Base-by-base conservation (phyloP, 305 asterid genomes). In the Fraxinus nigra region DNA sequence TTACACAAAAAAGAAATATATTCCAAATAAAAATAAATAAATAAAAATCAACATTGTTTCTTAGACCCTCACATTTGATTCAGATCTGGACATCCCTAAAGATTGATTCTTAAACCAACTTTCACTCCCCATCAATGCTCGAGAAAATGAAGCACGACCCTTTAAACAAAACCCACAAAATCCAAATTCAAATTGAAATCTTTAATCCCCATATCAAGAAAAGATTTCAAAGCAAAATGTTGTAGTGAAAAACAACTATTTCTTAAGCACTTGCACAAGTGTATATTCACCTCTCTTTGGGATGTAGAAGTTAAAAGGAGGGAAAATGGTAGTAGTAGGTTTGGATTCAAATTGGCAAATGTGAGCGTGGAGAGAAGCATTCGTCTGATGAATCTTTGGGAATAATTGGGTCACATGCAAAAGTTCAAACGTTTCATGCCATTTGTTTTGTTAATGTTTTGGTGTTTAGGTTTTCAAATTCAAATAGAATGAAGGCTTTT, bases 31-130 rank as follows among this genome's bases (percentile, higher is more conserved):
- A 77, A 33, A 9, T 4, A n/a, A 51, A 61, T 6, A 76, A 4
- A 34, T 24, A 76, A 32, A n/a, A 74, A 56, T 65, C 61, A 79
- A 7, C 22, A 8, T 40, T 40, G 51, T 80, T 77, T 72, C 7
- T 18, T 83, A 82, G 59, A 48, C 26, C 18, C 84, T 78, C 84
- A 91, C 92, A 90, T 84, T 85, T 77, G 82, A 34, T 80, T 89
- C 91, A 86, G 95, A 92, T 91, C 92, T 86, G 86, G 75, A 82
- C 78, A 78, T 73, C 69, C 67, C 86, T 46, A 77, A 65, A 37
- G 87, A 80, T 76, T 79, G 82, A 72, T 79, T 84, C 37, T 73
- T 75, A 77, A 74, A 80, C 77, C 85, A 82, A 38, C 79, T 26
- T 76, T 83, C 84, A 56, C 85, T 85, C 70, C 80, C 91, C 92